phyloP scores from a whole-genome alignment of 2,329 filamentous ascomycete genomes.

The Didymella segeticola region DNA sequence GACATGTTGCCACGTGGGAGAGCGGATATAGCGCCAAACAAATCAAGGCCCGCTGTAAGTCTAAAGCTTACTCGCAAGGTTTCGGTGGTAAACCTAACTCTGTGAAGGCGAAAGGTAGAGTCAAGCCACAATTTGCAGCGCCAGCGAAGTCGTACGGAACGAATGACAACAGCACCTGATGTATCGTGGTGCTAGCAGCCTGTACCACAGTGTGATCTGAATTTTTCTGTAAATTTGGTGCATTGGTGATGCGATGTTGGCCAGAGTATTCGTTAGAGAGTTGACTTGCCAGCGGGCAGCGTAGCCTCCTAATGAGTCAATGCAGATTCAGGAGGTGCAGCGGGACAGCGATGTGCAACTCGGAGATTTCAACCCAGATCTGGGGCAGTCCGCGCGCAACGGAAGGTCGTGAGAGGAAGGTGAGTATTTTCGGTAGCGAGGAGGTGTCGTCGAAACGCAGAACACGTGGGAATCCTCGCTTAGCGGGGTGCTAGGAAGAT shows the following conservation, averaged over 20 bases:
- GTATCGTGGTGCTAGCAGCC: not conserved
- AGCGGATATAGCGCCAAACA: not conserved
- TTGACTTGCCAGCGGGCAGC: not conserved
- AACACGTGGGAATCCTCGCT: conserved; percentile 6
- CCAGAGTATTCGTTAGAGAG: not conserved
- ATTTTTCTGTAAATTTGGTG: not conserved
- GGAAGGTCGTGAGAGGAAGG: conserved; percentile 2
- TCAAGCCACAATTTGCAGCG: conserved; percentile 1
- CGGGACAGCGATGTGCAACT: not conserved
- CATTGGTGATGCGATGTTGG: not conserved
- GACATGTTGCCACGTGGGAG: conserved; percentile 3
- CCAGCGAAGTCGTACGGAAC: not conserved
- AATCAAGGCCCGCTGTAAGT: conserved; percentile 3
- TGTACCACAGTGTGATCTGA: not conserved
- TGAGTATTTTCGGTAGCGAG: conserved; percentile 5
- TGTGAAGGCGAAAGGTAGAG: not conserved
- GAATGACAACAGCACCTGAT: not conserved
- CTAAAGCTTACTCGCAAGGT: conserved; percentile 7
- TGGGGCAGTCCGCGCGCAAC: conserved; percentile 1
- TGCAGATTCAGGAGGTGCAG: not conserved
- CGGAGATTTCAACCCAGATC: conserved; percentile 5
- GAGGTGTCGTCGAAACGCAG: not conserved
- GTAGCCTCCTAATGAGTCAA: not conserved
- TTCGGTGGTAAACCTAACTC: not conserved
- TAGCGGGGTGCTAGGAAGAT: conserved; percentile 10